A percentile compares a stretch with the other conserved stretches of the same genome.
Conservation (phyloP, 2,329 filamentous ascomycete species). For the Dactylonectria macrodidyma region DNA sequence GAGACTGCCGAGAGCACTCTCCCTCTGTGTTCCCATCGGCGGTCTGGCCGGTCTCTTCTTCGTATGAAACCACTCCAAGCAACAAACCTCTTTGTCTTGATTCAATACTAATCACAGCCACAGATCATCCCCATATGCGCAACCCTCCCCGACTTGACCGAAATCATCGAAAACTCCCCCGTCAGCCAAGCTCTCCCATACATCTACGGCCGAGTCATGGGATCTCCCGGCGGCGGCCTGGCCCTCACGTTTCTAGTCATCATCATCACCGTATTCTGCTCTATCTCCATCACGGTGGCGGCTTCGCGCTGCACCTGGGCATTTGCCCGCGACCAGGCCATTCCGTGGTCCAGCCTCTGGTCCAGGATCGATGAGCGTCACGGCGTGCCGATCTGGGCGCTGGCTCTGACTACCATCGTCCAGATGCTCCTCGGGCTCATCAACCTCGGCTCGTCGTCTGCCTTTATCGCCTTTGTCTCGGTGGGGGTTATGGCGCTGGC, state of each 20-base stretch:
- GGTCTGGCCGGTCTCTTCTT: conserved; percentile 74
- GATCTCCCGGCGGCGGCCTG: conserved; percentile 82
- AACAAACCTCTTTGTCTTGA: conserved; percentile 72
- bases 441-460: conserved; percentile 82
- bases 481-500: conserved; percentile 85
- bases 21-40: conserved; percentile 75
- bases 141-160: conserved; percentile 76
- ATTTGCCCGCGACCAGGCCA: conserved; percentile 81
- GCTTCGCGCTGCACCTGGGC: conserved; percentile 82
- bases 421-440: conserved; percentile 82
- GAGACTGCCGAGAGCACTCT: conserved; percentile 76
- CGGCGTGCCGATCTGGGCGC: conserved; percentile 79
- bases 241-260: conserved; percentile 82
- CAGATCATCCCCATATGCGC: conserved; percentile 61
- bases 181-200: conserved; percentile 83
- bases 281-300: conserved; percentile 81
- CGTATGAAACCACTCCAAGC: conserved; percentile 54
- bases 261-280: conserved; percentile 83
- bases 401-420: conserved; percentile 77
- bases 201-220: conserved; percentile 82
- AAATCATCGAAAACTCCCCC: conserved; percentile 72
- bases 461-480: conserved; percentile 85
- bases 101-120: not conserved
- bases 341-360: conserved; percentile 79
- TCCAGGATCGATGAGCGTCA: conserved; percentile 74